Percentiles rank a stretch among this genome's conserved stretches.
These are phyloP conservation scores for Talaromyces rugulosus DNA, from an alignment of 2,329 filamentous ascomycete species.

Conservation along the genomic window DNA sequence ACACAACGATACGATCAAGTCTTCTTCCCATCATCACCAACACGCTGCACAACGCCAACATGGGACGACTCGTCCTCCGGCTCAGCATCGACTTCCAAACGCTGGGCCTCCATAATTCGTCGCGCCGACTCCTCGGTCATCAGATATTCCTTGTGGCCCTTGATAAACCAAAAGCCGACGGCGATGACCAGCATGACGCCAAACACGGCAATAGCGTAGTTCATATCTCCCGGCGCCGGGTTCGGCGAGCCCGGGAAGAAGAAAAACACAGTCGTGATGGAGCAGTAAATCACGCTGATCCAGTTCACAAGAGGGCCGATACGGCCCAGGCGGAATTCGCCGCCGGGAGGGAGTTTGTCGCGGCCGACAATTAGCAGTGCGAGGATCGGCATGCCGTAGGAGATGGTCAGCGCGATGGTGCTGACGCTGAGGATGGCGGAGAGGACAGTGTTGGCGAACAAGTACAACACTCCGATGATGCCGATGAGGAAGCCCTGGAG, in stretches of 20 bases:
- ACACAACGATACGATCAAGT: background rate
- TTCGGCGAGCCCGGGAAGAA: conserved; percentile 49
- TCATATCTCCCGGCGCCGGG: conserved; percentile 50
- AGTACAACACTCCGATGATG: conserved; percentile 53
- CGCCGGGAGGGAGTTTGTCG: conserved; percentile 45
- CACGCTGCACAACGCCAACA: background rate
- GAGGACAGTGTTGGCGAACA: conserved; percentile 52
- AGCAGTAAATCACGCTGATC: conserved; percentile 50
- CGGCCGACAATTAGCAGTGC: conserved; percentile 49
- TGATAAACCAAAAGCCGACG: conserved; percentile 48
- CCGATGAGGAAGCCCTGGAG: conserved; percentile 46
- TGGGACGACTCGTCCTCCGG: background rate
- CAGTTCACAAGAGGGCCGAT: conserved; percentile 44
- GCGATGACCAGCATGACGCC: conserved; percentile 52
- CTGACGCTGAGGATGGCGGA: conserved; percentile 53
- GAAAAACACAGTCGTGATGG: conserved; percentile 53
- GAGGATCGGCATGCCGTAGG: conserved; percentile 49
- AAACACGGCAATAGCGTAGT: conserved; percentile 56
- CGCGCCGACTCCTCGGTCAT: conserved; percentile 26
- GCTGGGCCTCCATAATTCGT: conserved; percentile 25
- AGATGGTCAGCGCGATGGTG: conserved; percentile 55
- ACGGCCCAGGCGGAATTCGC: conserved; percentile 43
- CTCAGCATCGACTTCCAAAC: conserved; percentile 18
- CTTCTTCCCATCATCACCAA: background rate
- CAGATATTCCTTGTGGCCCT: conserved; percentile 40